These are phyloP conservation scores for Achaetomium macrosporum DNA, from an alignment of 2,329 filamentous ascomycete genomes.

Conservation along the genomic window DNA sequence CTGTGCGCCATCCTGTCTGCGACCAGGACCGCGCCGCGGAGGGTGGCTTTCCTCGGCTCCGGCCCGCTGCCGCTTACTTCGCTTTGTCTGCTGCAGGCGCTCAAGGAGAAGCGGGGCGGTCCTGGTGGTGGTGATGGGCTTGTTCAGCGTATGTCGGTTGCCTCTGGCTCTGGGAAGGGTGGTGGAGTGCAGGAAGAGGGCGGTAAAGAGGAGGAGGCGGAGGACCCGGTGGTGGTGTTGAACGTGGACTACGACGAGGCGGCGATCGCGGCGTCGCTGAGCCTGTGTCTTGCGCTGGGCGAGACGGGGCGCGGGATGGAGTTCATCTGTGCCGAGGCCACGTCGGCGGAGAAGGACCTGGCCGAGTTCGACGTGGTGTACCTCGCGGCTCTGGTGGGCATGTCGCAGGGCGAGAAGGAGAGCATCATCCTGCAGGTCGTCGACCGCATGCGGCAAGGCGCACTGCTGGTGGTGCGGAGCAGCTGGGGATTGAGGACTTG, in stretches of 20 bases:
- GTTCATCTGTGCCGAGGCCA: constrained; percentile 31
- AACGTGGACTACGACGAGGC: constrained; percentile 21
- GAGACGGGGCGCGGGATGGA: constrained; percentile 17
- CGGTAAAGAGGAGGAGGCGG: background rate
- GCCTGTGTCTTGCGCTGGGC: constrained; percentile 16
- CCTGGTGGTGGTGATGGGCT: background rate
- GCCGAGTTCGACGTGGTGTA: constrained; percentile 40
- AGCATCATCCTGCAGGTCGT: constrained; percentile 33
- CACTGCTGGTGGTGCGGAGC: constrained; percentile 41
- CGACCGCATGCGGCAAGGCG: constrained; percentile 35
- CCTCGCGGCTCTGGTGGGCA: constrained; percentile 45
- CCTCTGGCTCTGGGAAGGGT: background rate
- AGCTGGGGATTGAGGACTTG: constrained; percentile 39
- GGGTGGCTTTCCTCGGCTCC: constrained; percentile 44
- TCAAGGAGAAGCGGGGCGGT: constrained; percentile 26
- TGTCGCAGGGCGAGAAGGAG: constrained; percentile 37
- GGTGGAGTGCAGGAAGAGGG: background rate
- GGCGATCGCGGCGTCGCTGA: constrained; percentile 18
- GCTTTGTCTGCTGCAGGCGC: constrained; percentile 36
- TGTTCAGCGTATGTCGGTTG: background rate
- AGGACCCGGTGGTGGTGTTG: constrained; percentile 7
- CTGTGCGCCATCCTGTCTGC: constrained; percentile 36
- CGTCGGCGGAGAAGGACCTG: constrained; percentile 25
- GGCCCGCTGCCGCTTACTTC: constrained; percentile 45
- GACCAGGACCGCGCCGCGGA: constrained; percentile 25